A percentile compares a stretch with the other conserved stretches of the same genome.
Conservation (phyloP, 768 basidiomycete genomes). For the Sporobolomyces phaffii region DNA sequence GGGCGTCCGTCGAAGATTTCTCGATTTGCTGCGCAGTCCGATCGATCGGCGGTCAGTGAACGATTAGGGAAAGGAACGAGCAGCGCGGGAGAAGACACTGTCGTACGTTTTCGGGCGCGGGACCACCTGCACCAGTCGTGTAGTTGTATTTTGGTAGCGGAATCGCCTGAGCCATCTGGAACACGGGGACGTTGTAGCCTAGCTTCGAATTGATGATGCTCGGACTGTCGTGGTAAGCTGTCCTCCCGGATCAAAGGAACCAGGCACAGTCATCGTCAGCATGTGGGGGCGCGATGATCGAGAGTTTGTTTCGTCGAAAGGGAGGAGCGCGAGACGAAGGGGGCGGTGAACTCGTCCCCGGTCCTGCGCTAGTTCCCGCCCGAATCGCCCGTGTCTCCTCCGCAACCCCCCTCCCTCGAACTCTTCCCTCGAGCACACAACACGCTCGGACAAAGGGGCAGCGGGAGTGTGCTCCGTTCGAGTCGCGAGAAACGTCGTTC, state of each 20-base stretch:
- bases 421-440: no score
- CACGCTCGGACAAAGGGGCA: no score
- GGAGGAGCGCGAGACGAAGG: neutral
- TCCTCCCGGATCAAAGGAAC: neutral
- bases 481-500: no score
- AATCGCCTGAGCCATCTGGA: conserved; percentile 42
- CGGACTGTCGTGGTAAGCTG: conserved; percentile 39
- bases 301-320: neutral
- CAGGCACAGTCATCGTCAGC: neutral
- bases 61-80: neutral
- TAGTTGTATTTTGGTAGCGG: conserved; percentile 42
- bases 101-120: conserved; percentile 39
- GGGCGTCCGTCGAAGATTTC: conserved; percentile 40
- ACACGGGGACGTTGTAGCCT: conserved; percentile 40
- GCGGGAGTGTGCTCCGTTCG: no score
- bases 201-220: conserved; percentile 37
- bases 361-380: no score
- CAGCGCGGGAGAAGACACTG: conserved; percentile 1
- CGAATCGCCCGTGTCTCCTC: no score
- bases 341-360: neutral
- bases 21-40: conserved; percentile 33
- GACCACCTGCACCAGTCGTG: conserved; percentile 41
- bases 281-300: neutral
- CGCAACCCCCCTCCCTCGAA: no score
- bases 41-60: neutral